Evolutionary conservation across 257 asterid genomes (phyloP).

Genomic region (Solanum tacnaense): DNA sequence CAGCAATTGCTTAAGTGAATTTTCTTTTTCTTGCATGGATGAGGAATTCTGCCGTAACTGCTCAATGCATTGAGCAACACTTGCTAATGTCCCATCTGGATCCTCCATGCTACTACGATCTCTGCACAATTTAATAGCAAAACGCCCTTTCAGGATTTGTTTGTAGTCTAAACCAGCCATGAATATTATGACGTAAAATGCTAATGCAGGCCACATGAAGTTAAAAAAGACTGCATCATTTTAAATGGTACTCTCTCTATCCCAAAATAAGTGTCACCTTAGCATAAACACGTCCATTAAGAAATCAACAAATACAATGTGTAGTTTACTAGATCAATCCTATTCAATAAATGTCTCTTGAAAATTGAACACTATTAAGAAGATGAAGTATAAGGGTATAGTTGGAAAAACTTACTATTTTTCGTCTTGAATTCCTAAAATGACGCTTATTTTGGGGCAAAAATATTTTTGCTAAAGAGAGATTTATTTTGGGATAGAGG

Average conservation of each 20-base stretch:
- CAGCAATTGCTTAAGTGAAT: slow-evolving; percentile 62
- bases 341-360: neutral
- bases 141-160: neutral
- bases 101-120: slow-evolving; percentile 97
- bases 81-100: slow-evolving; percentile 92
- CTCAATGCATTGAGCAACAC: slow-evolving; percentile 95
- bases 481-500: neutral
- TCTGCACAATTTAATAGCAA: slow-evolving; percentile 29
- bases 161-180: slow-evolving; percentile 4
- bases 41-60: slow-evolving; percentile 85
- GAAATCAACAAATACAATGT: neutral
- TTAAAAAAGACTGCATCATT: neutral
- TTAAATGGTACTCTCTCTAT: neutral
- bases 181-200: neutral
- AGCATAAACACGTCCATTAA: neutral
- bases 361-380: neutral
- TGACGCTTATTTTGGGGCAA: neutral
- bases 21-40: slow-evolving; percentile 73
- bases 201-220: neutral
- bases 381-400: neutral
- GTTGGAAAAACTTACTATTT: neutral
- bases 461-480: neutral
- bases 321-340: neutral
- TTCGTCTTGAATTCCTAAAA: neutral
- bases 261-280: neutral